These are phyloP conservation scores for Meira miltonrushii DNA, from an alignment of 1,284 basidiomycete genomes.

Conservation along the genomic window DNA sequence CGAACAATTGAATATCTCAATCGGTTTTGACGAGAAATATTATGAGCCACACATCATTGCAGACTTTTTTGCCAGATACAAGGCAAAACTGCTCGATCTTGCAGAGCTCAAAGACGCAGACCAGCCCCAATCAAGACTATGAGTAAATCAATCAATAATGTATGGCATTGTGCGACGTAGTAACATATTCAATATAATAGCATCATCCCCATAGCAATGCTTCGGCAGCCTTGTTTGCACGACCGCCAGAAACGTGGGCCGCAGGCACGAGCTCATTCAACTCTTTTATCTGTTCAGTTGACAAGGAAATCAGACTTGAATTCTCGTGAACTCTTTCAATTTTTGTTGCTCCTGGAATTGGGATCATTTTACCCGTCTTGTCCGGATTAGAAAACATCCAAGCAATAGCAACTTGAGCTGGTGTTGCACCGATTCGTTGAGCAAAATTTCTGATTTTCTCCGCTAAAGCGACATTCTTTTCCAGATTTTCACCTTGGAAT, in stretches of 20 bases:
- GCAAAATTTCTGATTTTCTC: conserved; percentile 54
- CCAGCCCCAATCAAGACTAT: too few species aligned
- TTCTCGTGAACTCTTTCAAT: conserved; percentile 48
- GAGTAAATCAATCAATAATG: too few species aligned
- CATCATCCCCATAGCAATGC: too few species aligned
- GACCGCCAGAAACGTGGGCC: too few species aligned
- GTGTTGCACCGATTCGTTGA: conserved; percentile 52
- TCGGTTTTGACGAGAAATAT: conserved; percentile 13
- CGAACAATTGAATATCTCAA: conserved; percentile 19
- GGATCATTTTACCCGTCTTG: conserved; percentile 57
- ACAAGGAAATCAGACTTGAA: neutral
- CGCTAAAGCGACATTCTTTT: conserved; percentile 60
- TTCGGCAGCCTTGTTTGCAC: too few species aligned
- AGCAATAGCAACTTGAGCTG: conserved; percentile 62
- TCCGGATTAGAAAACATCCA: conserved; percentile 58
- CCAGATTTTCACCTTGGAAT: conserved; percentile 59
- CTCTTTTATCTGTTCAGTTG: too few species aligned
- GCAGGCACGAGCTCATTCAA: too few species aligned
- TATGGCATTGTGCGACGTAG: too few species aligned
- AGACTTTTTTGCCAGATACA: too few species aligned
- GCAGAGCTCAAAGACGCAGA: too few species aligned
- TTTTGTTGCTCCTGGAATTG: conserved; percentile 58
- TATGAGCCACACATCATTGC: neutral
- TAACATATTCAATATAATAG: too few species aligned
- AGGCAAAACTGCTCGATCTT: too few species aligned